Evolutionary conservation across 768 basidiomycete genomes (phyloP), one percentile per base, ranked within the genome.

Genomic region (Sarcodon sp.): DNA sequence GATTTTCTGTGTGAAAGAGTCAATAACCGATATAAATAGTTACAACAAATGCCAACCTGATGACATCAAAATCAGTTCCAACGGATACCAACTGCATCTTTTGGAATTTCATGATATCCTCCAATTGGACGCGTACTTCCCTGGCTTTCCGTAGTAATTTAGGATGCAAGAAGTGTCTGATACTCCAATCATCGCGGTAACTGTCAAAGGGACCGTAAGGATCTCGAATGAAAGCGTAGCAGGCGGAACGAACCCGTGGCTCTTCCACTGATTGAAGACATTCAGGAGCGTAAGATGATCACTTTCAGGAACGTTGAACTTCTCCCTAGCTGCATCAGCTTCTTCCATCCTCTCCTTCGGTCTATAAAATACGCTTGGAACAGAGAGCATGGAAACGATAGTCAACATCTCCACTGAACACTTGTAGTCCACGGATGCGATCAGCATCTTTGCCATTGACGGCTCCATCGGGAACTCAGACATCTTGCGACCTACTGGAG

Each of bases 391-490:
- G 1, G 91, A 94, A 16, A 99, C 96, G 51, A 99, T 96, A 3
- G 96, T 97, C 55, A 99, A 69, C 88, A 98, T 96, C 69, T 98
- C 94, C 6, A 77, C 69, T 10, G 91, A 93, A 64, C 94, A 98
- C 56, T 77, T 79, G 63, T 91, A 90, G 34, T 96, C 93, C 53
- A 94, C 91, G 3, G 87, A 88, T 33, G 83, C 84, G 59, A 98
- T 97, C 49, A 99, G 72, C 91, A 99, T 98, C 71, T 98, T 98
- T 18, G 91, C 92, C 79, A 99, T 89, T 1, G 89, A 92, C 2
- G 94, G 94, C 61, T 97, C 94, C 93, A 99, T 98, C 3, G 96
- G 96, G 66, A 98, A 98, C 59, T 97, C 91, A 11, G 90, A 93
- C 93, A 99, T 98, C 68, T 96, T 96, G 47, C 87, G 79, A 6